Base-by-base conservation (phyloP, 2,329 filamentous ascomycete species). In the Decorospora gaudefroyi region DNA sequence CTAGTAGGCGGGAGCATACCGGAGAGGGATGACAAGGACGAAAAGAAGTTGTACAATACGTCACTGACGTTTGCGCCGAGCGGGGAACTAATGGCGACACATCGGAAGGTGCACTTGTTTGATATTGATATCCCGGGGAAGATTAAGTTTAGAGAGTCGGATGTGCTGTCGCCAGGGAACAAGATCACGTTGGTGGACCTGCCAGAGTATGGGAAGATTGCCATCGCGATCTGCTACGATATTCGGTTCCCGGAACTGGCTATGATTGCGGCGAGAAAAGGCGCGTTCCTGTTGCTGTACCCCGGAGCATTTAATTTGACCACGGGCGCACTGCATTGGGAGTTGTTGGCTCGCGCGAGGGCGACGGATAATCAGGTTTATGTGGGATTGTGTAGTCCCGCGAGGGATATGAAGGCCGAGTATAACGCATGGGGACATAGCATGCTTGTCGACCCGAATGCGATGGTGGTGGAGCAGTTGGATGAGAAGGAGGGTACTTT, bases 301-400 rank as follows among this genome's bases (percentile, higher is more conserved):
- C 93, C 93, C 0, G 93, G 90, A n/a, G 93, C 93, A 1, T 99
- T 99, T 78, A 99, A 97, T 72, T 78, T 88, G 48, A 96, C 90
- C 0, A 99, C 93, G 0, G 93, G 93, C 0, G 86, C 88, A 4
- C 72, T 97, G 69, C 93, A 99, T 72, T 99, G 93, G 93, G 80
- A 84, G 45, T 74, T 99, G 55, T 82, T 88, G 61, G 92, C 85
- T 1, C 81, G 88, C 55, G 90, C 87, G 10, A 78, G 93, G 51
- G 93, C 92, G 4, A 80, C 95, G 59, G 92, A 99, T 66, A 97
- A 97, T 68, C 90, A 99, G 76, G 76, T 95, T 7, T 97, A 95
- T 70, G 90, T 97, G 9, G 93, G 85, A 22, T 74, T 99, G 68
- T 99, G 93, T 74, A 93, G 88, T 67, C 93, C 93, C 0, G 90